Percentiles rank a stretch among this genome's conserved stretches.
These are phyloP conservation scores for Phylloporus sp. DNA, from an alignment of 768 basidiomycete genomes.

Conservation along the genomic window DNA sequence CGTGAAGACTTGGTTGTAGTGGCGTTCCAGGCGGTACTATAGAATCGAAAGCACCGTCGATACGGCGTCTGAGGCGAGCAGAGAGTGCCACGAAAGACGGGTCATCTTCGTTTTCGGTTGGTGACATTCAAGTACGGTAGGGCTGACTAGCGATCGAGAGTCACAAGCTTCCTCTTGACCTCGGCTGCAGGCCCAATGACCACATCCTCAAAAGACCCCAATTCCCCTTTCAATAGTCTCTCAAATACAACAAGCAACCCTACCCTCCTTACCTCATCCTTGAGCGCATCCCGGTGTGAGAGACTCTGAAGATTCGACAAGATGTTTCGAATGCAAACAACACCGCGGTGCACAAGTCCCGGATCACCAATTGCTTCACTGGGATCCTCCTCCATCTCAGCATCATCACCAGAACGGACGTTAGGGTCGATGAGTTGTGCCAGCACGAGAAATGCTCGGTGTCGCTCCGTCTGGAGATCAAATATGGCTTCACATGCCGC, in stretches of 20 bases:
- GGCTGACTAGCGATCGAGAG: conserved; percentile 8
- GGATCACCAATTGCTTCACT: conserved; percentile 33
- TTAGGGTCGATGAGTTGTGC: conserved; percentile 63
- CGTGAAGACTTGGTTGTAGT: conserved; percentile 6
- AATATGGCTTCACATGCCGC: conserved; percentile 58
- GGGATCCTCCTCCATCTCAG: conserved; percentile 36
- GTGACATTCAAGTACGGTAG: conserved; percentile 9
- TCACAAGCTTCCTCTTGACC: conserved; percentile 40
- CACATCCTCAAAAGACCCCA: conserved; percentile 32
- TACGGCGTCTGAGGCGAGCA: conserved; percentile 36
- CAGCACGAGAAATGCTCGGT: conserved; percentile 60
- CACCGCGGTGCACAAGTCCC: conserved; percentile 72
- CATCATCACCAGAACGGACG: conserved; percentile 30
- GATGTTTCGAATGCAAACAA: conserved; percentile 69
- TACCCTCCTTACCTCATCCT: conserved; percentile 45
- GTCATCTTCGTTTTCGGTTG: conserved; percentile 14
- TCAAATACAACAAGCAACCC: conserved; percentile 53
- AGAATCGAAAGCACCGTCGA: conserved; percentile 50
- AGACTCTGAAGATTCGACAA: conserved; percentile 41
- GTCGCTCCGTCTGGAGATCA: conserved; percentile 58
- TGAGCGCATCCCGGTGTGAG: conserved; percentile 38
- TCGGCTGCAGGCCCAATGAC: conserved; percentile 49
- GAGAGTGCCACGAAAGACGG: conserved; percentile 41
- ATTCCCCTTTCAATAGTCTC: conserved; percentile 41
- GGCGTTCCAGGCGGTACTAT: conserved; percentile 9